phyloP scores from a whole-genome alignment of 352 stramenopile genomes.

The Stephanocyclus meneghinianus region DNA sequence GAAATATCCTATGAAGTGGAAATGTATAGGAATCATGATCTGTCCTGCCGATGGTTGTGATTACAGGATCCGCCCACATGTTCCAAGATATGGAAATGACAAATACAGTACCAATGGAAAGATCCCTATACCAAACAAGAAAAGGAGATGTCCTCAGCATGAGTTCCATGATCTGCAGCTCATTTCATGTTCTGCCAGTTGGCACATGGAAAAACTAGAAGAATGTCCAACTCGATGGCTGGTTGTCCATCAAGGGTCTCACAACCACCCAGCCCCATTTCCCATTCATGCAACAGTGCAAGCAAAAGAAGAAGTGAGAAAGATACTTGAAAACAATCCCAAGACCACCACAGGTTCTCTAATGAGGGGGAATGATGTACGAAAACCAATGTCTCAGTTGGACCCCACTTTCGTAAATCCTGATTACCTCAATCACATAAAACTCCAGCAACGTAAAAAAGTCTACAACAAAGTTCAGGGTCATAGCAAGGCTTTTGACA shows the following conservation, averaged over 20 bases:
- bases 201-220: neutral
- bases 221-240: neutral
- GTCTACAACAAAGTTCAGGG: no score
- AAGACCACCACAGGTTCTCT: neutral
- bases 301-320: neutral
- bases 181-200: neutral
- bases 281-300: neutral
- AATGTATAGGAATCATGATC: neutral
- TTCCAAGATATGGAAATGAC: neutral
- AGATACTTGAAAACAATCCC: neutral
- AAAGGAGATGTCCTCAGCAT: neutral
- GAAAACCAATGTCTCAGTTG: neutral
- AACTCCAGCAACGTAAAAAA: no score
- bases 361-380: neutral
- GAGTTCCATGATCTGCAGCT: neutral
- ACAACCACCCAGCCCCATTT: neutral
- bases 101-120: neutral
- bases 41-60: neutral
- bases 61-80: neutral
- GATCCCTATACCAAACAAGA: neutral
- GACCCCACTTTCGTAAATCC: neutral
- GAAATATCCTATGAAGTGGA: neutral
- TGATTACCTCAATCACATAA: no score
- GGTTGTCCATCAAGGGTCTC: neutral
- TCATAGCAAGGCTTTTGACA: no score